These are phyloP conservation scores for Chlorella sp. DNA, from an alignment of 139 green algal species.

Conservation along the genomic window DNA sequence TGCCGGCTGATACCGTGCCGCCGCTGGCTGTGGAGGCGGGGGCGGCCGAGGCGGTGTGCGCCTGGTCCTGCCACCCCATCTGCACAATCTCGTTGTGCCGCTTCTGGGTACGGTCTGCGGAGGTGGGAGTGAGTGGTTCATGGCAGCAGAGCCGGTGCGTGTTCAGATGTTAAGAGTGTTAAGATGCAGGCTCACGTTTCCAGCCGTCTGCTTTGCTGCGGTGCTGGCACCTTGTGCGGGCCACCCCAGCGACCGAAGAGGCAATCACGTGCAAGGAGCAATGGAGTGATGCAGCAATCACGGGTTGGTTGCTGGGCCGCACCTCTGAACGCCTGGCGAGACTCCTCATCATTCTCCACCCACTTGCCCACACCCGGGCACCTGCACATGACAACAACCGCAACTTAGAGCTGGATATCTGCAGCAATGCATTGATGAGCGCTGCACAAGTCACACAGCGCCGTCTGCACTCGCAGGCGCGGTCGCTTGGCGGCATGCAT, in stretches of 20 bases:
- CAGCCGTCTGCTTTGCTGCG: too few relatives aligned
- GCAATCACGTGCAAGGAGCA: not conserved
- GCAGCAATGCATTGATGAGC: too few relatives aligned
- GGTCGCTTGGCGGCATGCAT: too few relatives aligned
- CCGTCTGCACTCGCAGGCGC: too few relatives aligned
- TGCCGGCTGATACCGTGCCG: conserved; percentile 25
- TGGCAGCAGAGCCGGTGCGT: too few relatives aligned
- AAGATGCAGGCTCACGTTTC: too few relatives aligned
- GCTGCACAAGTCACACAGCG: too few relatives aligned
- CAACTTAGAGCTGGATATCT: not conserved
- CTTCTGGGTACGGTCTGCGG: conserved; percentile 29
- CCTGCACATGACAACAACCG: conserved; percentile 11
- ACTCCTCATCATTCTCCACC: conserved; percentile 50
- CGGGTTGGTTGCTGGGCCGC: not conserved
- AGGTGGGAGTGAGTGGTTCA: not conserved
- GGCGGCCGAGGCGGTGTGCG: not conserved
- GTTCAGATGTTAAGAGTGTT: too few relatives aligned
- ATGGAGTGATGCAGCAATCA: too few relatives aligned
- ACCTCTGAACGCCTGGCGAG: conserved; percentile 39
- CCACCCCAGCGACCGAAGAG: too few relatives aligned
- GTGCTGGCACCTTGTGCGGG: too few relatives aligned
- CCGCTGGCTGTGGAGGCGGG: conserved; percentile 11
- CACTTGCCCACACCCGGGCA: conserved; percentile 64
- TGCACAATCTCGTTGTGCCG: conserved; percentile 12
- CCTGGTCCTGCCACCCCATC: conserved; percentile 19